Base-by-base conservation (phyloP, 1,284 basidiomycete species). In the Sutorius eximius region DNA sequence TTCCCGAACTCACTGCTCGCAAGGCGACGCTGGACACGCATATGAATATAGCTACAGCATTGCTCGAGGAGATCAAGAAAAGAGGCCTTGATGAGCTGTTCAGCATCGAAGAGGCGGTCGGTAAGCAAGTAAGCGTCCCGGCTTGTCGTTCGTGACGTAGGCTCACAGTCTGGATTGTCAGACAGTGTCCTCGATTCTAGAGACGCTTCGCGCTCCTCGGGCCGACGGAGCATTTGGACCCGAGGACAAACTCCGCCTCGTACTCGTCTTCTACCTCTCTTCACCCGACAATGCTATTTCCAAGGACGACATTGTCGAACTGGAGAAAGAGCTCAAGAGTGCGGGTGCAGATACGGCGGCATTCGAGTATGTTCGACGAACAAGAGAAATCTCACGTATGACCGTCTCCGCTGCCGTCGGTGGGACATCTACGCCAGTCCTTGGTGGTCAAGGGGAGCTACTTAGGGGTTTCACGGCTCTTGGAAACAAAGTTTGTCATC, bases 21-120 rank as follows among this genome's bases (percentile, higher is more conserved):
- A 99, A 99, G 67, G 89, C 93, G 45, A 96, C 93, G 2, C 82
- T 99, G 34, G 97, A 99, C 71, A 95, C 96, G 1, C 96, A 99
- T 62, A 99, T 99, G 95, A 98, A 99, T 75, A 98, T 99, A 53
- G 97, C 97, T 33, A 98, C 96, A 3, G 89, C 96, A 8, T 76
- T 99, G 15, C 76, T 99, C 30, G 95, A 97, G 70, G 89, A 98
- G 20, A 98, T 99, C 78, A 98, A 98, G 77, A 86, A 88, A 60
- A 85, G 97, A 45, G 94, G 93, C 7, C 79, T 99, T 24, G 97
- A 99, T 71, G 96, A 96, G 63, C 79, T 99, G 16, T 99, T 98
- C 78, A 95, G 96, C 71, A 87, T 89, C 24, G 97, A 99, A 76
- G 97, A 99, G 73, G 83, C 85, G 6, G 93, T 93, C 55, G 79